Evolutionary conservation across 2,329 filamentous ascomycete genomes (phyloP), one percentile per base, ranked within the genome.

Genomic region (Colletotrichum simmondsii): DNA sequence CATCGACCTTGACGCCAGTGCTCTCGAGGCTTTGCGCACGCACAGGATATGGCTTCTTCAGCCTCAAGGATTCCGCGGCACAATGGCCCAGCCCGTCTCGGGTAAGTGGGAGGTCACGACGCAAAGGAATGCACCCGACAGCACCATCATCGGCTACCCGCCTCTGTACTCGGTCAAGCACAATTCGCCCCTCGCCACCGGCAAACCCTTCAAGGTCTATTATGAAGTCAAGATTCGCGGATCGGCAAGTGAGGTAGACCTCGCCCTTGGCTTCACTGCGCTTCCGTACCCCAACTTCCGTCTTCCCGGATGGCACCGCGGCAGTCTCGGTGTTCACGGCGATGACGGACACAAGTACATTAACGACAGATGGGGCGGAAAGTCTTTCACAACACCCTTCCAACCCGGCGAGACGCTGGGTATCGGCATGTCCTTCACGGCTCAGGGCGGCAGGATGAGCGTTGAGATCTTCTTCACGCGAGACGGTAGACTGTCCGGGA

Each of bases 291-390:
- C 94, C 7, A 86, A 88, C 0, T 96, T 94, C 84, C 89, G 94
- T 8, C 87, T 95, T 72, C 94, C 94, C 0, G 94, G 94, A 2
- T 96, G 94, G 94, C 92, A 97, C 79, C 88, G 94, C 42, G 94
- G 89, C 22, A 92, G 90, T 75, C 78, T 95, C 16, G 94, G 87
- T 1, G 90, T 96, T n/a, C 94, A 96, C 79, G 91, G 92, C 59
- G 94, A 96, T 80, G 94, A 96, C 80, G 94, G 94, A 0, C 88
- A 92, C 77, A 89, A 89, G 80, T 97, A 93, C 80, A 87, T 95
- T 77, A 94, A 95, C 79, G 92, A 96, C 80, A 87, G 87, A 8
- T 93, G 89, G 85, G 94, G 94, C 26, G 94, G 94, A 22, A 89
- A 89, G 74, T 86, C 90, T 68, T 95, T 95, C 75, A 91, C 91